These are phyloP conservation scores for Cadophora malorum DNA, from an alignment of 2,329 filamentous ascomycete species.

Conservation along the genomic window DNA sequence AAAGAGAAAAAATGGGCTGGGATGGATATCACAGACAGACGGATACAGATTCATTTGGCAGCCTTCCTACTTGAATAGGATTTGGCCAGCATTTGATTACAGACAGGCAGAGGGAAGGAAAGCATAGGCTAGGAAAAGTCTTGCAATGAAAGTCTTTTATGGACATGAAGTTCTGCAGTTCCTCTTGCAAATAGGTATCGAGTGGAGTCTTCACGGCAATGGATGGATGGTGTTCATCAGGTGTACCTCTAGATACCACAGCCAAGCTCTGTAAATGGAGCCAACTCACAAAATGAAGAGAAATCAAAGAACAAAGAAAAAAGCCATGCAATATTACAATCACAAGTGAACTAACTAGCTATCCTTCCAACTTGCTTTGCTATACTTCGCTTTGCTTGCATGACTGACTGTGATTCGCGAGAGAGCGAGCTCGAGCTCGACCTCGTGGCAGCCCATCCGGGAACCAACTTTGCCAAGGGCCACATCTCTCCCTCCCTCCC, in stretches of 20 bases:
- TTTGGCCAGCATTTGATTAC: neutral
- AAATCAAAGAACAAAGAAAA: neutral
- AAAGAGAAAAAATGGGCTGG: neutral
- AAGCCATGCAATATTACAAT: neutral
- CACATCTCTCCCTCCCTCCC: too few species aligned
- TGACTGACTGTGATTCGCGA: neutral
- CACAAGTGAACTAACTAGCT: neutral
- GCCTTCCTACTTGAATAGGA: neutral
- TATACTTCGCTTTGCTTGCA: too few species aligned
- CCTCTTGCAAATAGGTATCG: too few species aligned
- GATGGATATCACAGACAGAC: neutral
- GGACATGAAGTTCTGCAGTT: neutral
- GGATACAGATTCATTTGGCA: neutral
- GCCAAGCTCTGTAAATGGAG: neutral
- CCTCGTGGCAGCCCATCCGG: too few species aligned
- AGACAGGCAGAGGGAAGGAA: neutral
- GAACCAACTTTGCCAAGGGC: neutral
- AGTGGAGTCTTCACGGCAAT: neutral
- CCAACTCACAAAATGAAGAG: neutral
- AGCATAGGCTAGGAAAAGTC: neutral
- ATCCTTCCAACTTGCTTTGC: too few species aligned
- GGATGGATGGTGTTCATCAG: neutral
- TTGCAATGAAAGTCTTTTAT: neutral
- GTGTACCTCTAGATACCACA: neutral
- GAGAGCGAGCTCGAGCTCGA: neutral